Base-by-base conservation (phyloP, 176 grass and related monocot species). In the Dactylis glomerata region DNA sequence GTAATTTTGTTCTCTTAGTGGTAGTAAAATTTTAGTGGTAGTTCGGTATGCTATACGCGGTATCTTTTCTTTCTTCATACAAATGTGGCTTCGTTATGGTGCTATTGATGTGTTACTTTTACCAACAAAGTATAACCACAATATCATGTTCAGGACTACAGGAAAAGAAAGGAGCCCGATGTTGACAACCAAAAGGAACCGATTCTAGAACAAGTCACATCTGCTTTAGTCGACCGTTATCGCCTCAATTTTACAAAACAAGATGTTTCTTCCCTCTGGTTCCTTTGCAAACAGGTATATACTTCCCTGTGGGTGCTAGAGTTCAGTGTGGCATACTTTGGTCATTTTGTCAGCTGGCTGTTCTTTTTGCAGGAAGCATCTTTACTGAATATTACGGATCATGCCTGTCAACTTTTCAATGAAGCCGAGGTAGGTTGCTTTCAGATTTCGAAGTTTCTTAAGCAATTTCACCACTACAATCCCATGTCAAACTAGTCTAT, bases 361-460 rank as follows among this genome's bases (percentile, higher is more conserved):
- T 77, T 71, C 57, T 40, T 6, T 84, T 55, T 95, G 88, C 84
- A 99, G 96, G 91, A 99, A 92, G 93, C 96, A 86, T 95, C 96
- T 81, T 87, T 99, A 42, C 67, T 99, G 86, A 92, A 96, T 73
- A 92, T 92, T 75, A 99, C 93, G 16, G 81, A 95, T 88, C 96
- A 96, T 92, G 96, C 96, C 80, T 99, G 96, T 85, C 81, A 88
- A 22, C 91, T 99, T 87, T 99, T 99, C 54, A 91, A 90, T 90
- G 83, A 95, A 94, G 51, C 78, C 36, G 96, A 99, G 89, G 96
- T 99, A 84, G 57, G 44, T 63, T 70, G 3, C 27, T 71, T 81
- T 55, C 31, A 12, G 17, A 42, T 33, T 80, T 84, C 55, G 47
- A 22, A 74, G 77, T 84, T 50, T 52, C 56, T 75, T 45, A 38